These are phyloP conservation scores for Earliella scabrosa DNA, from an alignment of 1,284 basidiomycete species.

Conservation along the genomic window DNA sequence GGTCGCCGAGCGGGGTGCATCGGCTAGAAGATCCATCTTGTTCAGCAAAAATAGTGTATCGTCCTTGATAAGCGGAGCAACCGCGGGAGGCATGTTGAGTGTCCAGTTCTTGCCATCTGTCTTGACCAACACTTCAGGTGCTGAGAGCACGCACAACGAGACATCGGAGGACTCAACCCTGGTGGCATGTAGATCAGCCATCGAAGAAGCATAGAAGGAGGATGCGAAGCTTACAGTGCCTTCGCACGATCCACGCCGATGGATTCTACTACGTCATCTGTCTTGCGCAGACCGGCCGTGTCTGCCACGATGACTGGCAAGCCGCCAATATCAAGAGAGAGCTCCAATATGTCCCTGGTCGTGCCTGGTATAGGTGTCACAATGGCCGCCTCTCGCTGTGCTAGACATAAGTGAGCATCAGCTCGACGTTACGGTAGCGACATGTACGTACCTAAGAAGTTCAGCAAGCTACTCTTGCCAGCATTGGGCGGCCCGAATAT, in stretches of 20 bases:
- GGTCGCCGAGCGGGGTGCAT: neutral
- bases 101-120: neutral
- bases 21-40: conserved; percentile 64
- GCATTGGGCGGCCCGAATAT: conserved; percentile 93
- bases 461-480: conserved; percentile 85
- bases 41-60: conserved; percentile 73
- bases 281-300: conserved; percentile 82
- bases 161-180: conserved; percentile 73
- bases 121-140: conserved; percentile 50
- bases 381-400: conserved; percentile 86
- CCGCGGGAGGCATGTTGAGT: conserved; percentile 47
- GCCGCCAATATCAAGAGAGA: conserved; percentile 86
- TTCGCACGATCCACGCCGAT: conserved; percentile 81
- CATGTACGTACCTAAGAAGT: conserved; percentile 68
- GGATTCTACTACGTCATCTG: conserved; percentile 76
- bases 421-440: no score
- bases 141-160: conserved; percentile 77
- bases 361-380: conserved; percentile 87
- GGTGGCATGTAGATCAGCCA: no score
- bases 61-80: conserved; percentile 53
- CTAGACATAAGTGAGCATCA: conserved; percentile 40
- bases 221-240: conserved; percentile 50
- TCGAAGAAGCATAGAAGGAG: no score
- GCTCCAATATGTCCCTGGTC: conserved; percentile 83
- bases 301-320: conserved; percentile 82